A percentile compares a stretch with the other conserved stretches of the same genome.
Evolutionary conservation across 1,284 basidiomycete species (phyloP).

Genomic region (Melampsora occidentalis): DNA sequence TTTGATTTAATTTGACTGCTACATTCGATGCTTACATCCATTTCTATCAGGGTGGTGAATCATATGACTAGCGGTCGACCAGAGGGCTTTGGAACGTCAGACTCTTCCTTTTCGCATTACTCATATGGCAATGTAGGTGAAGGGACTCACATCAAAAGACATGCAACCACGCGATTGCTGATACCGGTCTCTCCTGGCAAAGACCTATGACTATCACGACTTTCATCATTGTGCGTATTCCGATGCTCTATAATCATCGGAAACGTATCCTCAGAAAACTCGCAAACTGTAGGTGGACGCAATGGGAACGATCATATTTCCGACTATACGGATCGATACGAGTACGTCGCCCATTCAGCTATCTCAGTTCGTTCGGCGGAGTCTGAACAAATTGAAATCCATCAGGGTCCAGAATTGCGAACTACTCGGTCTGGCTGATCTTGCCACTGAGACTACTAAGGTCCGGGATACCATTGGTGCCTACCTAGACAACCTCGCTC

Average conservation of each 20-base stretch:
- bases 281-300: constrained; percentile 22
- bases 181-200: neutral
- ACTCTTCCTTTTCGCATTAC: constrained; percentile 19
- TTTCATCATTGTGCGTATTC: constrained; percentile 31
- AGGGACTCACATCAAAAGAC: too few relatives aligned
- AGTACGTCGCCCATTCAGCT: constrained; percentile 1
- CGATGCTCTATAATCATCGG: neutral
- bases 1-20: neutral
- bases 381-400: neutral
- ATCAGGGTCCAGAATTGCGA: constrained; percentile 42
- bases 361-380: neutral
- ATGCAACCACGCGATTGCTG: neutral
- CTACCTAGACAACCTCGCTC: constrained; percentile 10
- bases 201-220: constrained; percentile 23
- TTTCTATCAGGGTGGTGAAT: constrained; percentile 20
- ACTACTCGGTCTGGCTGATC: constrained; percentile 36
- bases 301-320: constrained; percentile 12
- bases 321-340: constrained; percentile 24
- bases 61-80: constrained; percentile 30
- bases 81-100: constrained; percentile 1
- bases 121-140: constrained; percentile 24
- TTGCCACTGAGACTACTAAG: constrained; percentile 1
- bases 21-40: neutral
- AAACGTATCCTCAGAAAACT: neutral
- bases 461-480: constrained; percentile 5